Percentiles rank a stretch among this genome's conserved stretches.
These are phyloP conservation scores for Exserohilum rostratum DNA, from an alignment of 2,329 filamentous ascomycete genomes.

Conservation along the genomic window DNA sequence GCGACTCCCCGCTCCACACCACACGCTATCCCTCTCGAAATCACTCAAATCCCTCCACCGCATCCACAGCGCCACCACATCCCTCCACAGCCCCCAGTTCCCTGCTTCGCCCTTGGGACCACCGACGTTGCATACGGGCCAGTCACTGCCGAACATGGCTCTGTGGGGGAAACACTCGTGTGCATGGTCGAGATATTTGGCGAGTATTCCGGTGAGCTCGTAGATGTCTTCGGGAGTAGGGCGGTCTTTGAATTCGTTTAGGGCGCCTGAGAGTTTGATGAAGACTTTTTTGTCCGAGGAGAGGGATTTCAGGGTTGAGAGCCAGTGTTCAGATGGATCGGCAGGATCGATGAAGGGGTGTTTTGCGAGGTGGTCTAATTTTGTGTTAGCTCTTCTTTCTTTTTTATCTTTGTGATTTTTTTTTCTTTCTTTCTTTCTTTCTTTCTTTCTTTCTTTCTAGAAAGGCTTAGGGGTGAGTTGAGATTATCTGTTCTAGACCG, in stretches of 20 bases:
- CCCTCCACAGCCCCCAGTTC: constrained; percentile 78
- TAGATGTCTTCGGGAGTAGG: constrained; percentile 16
- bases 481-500: no score
- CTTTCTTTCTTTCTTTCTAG: no score
- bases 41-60: constrained; percentile 57
- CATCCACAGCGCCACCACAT: constrained; percentile 71
- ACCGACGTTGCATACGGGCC: constrained; percentile 84
- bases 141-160: constrained; percentile 91
- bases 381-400: not conserved
- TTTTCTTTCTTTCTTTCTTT: not conserved
- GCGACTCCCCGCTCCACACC: constrained; percentile 72
- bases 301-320: constrained; percentile 69
- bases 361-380: constrained; percentile 84
- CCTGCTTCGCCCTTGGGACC: constrained; percentile 58
- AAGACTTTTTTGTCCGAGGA: constrained; percentile 70
- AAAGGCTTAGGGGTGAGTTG: no score
- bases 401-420: not conserved
- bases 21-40: constrained; percentile 70
- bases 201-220: constrained; percentile 26
- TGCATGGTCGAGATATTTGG: constrained; percentile 48
- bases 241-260: constrained; percentile 71
- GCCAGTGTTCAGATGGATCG: constrained; percentile 68
- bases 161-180: constrained; percentile 73
- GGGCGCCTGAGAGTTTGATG: constrained; percentile 89
- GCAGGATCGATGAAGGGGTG: constrained; percentile 69